Conservation (phyloP, 2,329 filamentous ascomycete species). For the Colletotrichum zoysiae region DNA sequence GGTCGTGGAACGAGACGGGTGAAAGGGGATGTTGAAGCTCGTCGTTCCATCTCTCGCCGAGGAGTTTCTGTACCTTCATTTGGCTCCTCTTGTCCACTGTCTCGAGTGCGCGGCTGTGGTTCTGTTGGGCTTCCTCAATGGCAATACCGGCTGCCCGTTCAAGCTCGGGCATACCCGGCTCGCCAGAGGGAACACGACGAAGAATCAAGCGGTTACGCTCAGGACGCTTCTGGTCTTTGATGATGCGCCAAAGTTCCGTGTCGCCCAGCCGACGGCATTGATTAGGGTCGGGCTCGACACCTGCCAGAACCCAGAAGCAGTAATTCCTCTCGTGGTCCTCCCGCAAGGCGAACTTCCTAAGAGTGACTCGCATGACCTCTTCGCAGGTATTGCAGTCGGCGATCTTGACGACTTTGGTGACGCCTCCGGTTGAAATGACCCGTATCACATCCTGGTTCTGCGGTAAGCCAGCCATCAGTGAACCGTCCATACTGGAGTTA, state of each 20-base stretch:
- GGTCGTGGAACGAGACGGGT: constrained; percentile 78
- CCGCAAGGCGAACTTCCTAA: constrained; percentile 88
- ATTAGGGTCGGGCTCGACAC: constrained; percentile 83
- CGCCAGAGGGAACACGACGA: constrained; percentile 90
- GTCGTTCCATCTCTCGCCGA: constrained; percentile 88
- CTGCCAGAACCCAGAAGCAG: constrained; percentile 94
- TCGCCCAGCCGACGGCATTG: constrained; percentile 88
- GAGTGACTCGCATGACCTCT: constrained; percentile 89
- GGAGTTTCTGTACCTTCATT: constrained; percentile 87
- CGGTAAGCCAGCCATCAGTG: constrained; percentile 87
- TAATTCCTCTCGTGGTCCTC: constrained; percentile 95
- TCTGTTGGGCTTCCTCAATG: constrained; percentile 84
- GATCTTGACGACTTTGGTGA: constrained; percentile 94
- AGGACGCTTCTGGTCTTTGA: constrained; percentile 85
- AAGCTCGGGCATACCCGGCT: constrained; percentile 88
- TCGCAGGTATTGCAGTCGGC: constrained; percentile 91
- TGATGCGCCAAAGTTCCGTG: constrained; percentile 89
- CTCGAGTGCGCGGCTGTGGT: constrained; percentile 73
- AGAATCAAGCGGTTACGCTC: constrained; percentile 93
- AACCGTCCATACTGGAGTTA: constrained; percentile 86
- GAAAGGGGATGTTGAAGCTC: constrained; percentile 87
- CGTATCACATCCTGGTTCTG: constrained; percentile 90
- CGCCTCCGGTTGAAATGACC: constrained; percentile 91
- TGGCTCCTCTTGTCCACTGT: constrained; percentile 81
- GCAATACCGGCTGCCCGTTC: constrained; percentile 90